Percentiles rank a stretch among this genome's conserved stretches.
phyloP scores from a whole-genome alignment of 768 basidiomycete species.

The Kwoniella dendrophila region DNA sequence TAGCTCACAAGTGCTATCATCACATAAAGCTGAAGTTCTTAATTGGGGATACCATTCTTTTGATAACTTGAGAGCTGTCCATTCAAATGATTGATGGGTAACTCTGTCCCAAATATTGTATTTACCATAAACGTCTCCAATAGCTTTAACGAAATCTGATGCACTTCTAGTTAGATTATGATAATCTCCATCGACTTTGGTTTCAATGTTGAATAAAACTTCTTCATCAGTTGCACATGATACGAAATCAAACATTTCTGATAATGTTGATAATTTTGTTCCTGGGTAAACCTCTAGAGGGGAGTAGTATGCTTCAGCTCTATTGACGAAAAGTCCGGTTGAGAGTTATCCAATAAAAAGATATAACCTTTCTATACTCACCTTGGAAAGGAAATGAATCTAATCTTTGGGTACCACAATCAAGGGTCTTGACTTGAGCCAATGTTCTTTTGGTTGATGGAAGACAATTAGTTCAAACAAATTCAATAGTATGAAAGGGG shows the following conservation, averaged over 20 bases:
- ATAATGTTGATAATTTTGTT: slow-evolving; percentile 71
- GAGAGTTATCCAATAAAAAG: neutral
- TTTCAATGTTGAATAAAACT: slow-evolving; percentile 74
- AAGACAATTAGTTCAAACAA: slow-evolving; percentile 40
- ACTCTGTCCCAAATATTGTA: slow-evolving; percentile 36
- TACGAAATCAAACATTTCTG: slow-evolving; percentile 75
- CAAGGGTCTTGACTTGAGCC: slow-evolving; percentile 75
- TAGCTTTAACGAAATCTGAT: slow-evolving; percentile 47
- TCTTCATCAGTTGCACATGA: slow-evolving; percentile 68
- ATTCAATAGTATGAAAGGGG: neutral
- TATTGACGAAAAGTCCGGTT: slow-evolving; percentile 41
- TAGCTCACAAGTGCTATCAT: slow-evolving; percentile 60
- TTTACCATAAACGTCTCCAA: slow-evolving; percentile 14
- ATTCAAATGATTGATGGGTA: slow-evolving; percentile 61
- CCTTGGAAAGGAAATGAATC: slow-evolving; percentile 51
- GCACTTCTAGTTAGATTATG: slow-evolving; percentile 44
- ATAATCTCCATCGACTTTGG: slow-evolving; percentile 46
- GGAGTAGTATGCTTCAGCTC: slow-evolving; percentile 61
- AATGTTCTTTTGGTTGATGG: slow-evolving; percentile 72
- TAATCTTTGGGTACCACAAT: slow-evolving; percentile 73
- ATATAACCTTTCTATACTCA: slow-evolving; percentile 7
- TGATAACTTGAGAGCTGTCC: slow-evolving; percentile 67
- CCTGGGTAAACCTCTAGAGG: slow-evolving; percentile 64
- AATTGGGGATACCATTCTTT: slow-evolving; percentile 66
- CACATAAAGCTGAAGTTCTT: slow-evolving; percentile 67